phyloP scores from a whole-genome alignment of 164 flowering plant genomes.

The Hamamelis virginiana region DNA sequence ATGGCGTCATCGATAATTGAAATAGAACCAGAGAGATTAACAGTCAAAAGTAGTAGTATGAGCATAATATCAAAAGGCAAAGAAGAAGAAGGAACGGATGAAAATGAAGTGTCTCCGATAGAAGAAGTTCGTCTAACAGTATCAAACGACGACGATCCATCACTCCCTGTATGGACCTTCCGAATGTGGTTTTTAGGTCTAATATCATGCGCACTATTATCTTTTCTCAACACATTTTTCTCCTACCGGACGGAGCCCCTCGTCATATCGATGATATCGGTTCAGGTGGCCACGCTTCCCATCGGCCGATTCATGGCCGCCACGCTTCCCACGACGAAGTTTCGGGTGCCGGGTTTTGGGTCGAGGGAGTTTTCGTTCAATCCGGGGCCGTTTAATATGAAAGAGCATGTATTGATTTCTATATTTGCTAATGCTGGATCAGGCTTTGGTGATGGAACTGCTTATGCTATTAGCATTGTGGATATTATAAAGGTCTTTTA shows the following conservation, averaged over 20 bases:
- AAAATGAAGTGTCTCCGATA: constrained; percentile 27
- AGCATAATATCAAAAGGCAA: no score
- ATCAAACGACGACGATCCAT: constrained; percentile 40
- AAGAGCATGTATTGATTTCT: constrained; percentile 71
- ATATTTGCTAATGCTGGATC: constrained; percentile 70
- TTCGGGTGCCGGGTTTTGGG: constrained; percentile 37
- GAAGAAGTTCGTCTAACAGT: constrained; percentile 57
- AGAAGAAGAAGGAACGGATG: no score
- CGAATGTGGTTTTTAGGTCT: constrained; percentile 63
- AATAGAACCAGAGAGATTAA: no score
- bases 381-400: constrained; percentile 68
- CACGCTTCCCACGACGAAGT: constrained; percentile 40
- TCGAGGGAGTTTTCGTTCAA: constrained; percentile 43
- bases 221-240: constrained; percentile 63
- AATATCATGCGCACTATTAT: constrained; percentile 42
- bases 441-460: constrained; percentile 54
- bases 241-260: constrained; percentile 50
- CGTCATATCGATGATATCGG: constrained; percentile 39
- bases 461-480: constrained; percentile 62
- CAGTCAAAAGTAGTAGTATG: no score
- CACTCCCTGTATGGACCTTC: constrained; percentile 62
- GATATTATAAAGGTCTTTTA: constrained; percentile 62
- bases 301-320: constrained; percentile 51
- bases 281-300: constrained; percentile 57
- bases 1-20: no score